Base-by-base conservation (phyloP, 352 stramenopile species). In the Aphanomyces euteiches region DNA sequence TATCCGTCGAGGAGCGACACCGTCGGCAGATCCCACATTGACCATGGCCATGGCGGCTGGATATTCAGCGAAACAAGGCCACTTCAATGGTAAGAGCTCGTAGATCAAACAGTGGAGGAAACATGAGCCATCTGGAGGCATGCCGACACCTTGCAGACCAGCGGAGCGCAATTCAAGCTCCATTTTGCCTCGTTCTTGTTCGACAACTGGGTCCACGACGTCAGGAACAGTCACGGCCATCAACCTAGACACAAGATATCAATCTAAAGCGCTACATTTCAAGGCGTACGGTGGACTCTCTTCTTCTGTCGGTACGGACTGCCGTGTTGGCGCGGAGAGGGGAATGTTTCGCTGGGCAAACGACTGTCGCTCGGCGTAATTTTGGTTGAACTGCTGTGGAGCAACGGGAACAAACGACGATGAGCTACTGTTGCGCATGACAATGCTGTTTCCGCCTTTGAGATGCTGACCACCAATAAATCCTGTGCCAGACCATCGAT, bases 21-120 rank as follows among this genome's bases (percentile, higher is more conserved):
- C 84, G 72, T 93, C 85, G 19, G 84, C 85, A 0, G 85, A 85
- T 17, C 85, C 85, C 2, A 93, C 85, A 63, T 93, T 93, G 40
- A 93, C 85, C 19, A 92, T 81, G 19, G 79, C 79, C 85, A 93
- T 93, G 38, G 75, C 78, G 36, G 82, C 60, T 1, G 85, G 84
- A 67, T 92, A 93, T 28, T 90, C 82, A 17, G 73, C 72, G 56
- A 93, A 77, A 67, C 80, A 92, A 4, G 59, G 40, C 64, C 64
- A 70, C 67, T 91, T 85, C 17, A 93, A 70, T 58, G 85, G 85
- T 63, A 89, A 93, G 80, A 93, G 90, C 50, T 93, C 85, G 73
- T 92, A 93, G 21, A 93, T 84, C 67, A 93, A 75, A 65, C 85
- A 93, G 74, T 93, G 85, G 47, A 93, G 78, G 67, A 93, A 67